Percentiles rank a stretch among this genome's conserved stretches.
These are phyloP conservation scores for Parascedosporium putredinis DNA, from an alignment of 2,329 filamentous ascomycete species.

Conservation along the genomic window DNA sequence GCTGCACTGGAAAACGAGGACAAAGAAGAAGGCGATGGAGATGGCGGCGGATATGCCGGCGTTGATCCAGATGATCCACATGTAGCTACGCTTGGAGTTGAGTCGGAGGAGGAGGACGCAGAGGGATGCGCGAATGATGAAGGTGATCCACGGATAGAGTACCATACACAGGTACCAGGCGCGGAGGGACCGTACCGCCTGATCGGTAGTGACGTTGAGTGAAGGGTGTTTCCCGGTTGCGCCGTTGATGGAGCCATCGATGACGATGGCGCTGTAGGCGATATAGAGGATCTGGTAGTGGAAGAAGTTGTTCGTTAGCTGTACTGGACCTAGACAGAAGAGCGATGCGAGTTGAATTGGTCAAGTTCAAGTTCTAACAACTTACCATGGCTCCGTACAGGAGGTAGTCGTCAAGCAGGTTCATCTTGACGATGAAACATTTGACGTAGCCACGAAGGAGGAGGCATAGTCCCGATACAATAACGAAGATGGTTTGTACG, in stretches of 20 bases:
- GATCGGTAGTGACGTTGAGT: constrained; percentile 13
- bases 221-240: constrained; percentile 17
- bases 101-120: constrained; percentile 30
- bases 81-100: constrained; percentile 22
- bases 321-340: too few species aligned
- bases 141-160: constrained; percentile 28
- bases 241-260: constrained; percentile 23
- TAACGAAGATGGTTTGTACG: constrained; percentile 17
- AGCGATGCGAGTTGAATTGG: too few species aligned
- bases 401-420: constrained; percentile 35
- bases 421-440: constrained; percentile 28
- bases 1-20: constrained; percentile 38
- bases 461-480: constrained; percentile 24
- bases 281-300: constrained; percentile 23
- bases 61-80: constrained; percentile 22
- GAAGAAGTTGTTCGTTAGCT: too few species aligned
- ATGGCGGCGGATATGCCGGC: constrained; percentile 24
- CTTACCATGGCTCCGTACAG: constrained; percentile 35
- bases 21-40: constrained; percentile 30
- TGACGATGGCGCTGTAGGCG: constrained; percentile 19
- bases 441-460: constrained; percentile 34
- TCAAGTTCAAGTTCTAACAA: too few species aligned
- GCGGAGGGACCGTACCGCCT: constrained; percentile 19
- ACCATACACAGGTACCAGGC: constrained; percentile 30
- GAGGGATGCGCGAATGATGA: constrained; percentile 29